phyloP scores from a whole-genome alignment of 140 eudicot species.

The Stevia rebaudiana region DNA sequence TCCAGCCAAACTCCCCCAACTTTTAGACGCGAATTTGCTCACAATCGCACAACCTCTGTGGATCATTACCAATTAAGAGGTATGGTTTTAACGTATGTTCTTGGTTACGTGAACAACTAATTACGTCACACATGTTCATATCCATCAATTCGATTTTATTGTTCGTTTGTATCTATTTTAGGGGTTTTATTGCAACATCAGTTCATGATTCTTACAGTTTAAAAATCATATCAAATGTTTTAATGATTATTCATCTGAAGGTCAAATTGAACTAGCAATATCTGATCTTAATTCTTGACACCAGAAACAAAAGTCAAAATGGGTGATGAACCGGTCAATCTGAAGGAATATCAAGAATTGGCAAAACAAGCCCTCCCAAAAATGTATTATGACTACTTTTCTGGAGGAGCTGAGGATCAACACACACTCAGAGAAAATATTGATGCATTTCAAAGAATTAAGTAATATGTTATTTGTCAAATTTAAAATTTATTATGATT shows the following conservation, averaged over 20 bases:
- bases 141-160: not conserved
- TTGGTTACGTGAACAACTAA: not conserved
- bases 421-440: slow-evolving; percentile 59
- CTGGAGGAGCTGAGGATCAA: slow-evolving; percentile 75
- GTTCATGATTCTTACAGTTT: not conserved
- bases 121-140: not conserved
- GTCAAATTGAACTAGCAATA: not conserved
- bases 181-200: not conserved
- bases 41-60: not conserved
- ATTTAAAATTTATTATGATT: not conserved
- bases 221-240: not conserved
- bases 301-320: slow-evolving; percentile 8
- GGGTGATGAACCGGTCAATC: slow-evolving; percentile 57
- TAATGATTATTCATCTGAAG: not conserved
- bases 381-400: slow-evolving; percentile 66
- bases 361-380: slow-evolving; percentile 72
- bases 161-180: not conserved
- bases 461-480: slow-evolving; percentile 29
- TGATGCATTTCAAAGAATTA: slow-evolving; percentile 57
- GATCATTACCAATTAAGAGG: slow-evolving; percentile 2
- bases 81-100: not conserved
- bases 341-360: slow-evolving; percentile 63
- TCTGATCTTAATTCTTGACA: not conserved
- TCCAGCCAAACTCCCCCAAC: not conserved
- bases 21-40: not conserved